A percentile compares a stretch with the other conserved stretches of the same genome.
These are phyloP conservation scores for Ceratocystis cubensis DNA, from an alignment of 2,329 filamentous ascomycete species.

Conservation along the genomic window DNA sequence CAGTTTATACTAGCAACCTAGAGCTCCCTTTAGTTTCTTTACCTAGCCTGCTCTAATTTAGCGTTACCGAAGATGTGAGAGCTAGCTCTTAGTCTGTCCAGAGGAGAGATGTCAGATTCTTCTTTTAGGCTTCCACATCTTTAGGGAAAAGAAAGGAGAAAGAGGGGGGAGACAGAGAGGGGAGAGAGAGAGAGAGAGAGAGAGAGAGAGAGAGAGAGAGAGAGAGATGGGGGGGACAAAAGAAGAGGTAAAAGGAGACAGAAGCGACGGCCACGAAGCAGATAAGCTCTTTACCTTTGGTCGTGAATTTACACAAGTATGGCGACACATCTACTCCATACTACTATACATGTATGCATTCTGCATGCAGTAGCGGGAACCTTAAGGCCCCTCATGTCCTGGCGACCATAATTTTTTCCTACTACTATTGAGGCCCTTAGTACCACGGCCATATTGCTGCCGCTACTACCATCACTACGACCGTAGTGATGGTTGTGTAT, in stretches of 20 bases:
- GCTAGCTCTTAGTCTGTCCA: not conserved
- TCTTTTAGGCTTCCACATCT: not conserved
- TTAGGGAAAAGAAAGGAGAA: not conserved
- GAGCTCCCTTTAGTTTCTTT: not conserved
- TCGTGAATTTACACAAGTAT: not conserved
- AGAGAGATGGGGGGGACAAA: not conserved
- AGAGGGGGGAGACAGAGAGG: too few relatives aligned
- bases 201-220: not conserved
- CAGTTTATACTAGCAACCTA: not conserved
- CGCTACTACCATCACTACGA: not conserved
- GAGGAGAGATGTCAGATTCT: slow-evolving; percentile 1
- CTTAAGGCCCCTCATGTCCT: not conserved
- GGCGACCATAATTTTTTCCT: not conserved
- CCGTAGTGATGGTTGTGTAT: not conserved
- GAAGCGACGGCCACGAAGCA: not conserved
- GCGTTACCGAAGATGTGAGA: not conserved
- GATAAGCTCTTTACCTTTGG: too few relatives aligned
- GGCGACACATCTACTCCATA: not conserved
- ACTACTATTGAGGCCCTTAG: not conserved
- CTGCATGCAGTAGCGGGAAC: not conserved
- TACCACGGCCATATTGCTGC: not conserved
- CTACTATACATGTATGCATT: not conserved
- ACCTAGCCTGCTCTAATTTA: not conserved
- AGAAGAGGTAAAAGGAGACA: not conserved
- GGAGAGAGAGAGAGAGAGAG: not conserved